Conservation (phyloP, 164 flowering plant genomes). For the Aristolochia contorta region DNA sequence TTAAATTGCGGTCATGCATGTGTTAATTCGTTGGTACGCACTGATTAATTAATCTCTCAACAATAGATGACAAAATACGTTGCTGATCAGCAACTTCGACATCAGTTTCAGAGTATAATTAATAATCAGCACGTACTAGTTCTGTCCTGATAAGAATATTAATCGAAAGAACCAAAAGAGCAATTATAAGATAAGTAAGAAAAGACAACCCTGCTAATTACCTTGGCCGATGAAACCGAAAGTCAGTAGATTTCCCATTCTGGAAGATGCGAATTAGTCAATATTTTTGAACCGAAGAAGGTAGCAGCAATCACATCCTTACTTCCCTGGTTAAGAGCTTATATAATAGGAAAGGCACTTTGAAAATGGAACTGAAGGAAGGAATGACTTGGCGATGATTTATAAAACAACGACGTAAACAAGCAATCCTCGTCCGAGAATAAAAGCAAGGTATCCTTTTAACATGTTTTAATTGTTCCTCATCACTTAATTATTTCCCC, state of each 20-base stretch:
- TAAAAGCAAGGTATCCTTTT: not conserved
- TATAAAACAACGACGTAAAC: not conserved
- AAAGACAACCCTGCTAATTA: not conserved
- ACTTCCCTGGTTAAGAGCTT: not conserved
- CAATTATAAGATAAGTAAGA: too few relatives aligned
- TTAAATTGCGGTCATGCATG: too few relatives aligned
- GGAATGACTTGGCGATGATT: not conserved
- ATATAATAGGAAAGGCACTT: not conserved
- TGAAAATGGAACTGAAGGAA: not conserved
- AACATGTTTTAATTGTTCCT: too few relatives aligned
- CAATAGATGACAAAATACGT: not conserved
- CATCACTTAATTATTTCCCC: too few relatives aligned
- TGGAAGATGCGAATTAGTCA: too few relatives aligned
- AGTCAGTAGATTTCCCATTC: not conserved
- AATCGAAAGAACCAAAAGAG: too few relatives aligned
- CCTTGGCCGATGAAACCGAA: not conserved
- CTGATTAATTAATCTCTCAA: too few relatives aligned
- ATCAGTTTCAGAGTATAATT: not conserved
- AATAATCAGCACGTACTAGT: not conserved
- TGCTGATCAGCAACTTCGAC: not conserved
- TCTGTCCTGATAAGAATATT: too few relatives aligned
- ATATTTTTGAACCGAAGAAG: not conserved
- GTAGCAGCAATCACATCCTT: not conserved
- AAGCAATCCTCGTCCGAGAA: not conserved
- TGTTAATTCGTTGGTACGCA: too few relatives aligned